These are phyloP conservation scores for Infundibulicybe gibba DNA, from an alignment of 768 basidiomycete genomes.

Conservation along the genomic window DNA sequence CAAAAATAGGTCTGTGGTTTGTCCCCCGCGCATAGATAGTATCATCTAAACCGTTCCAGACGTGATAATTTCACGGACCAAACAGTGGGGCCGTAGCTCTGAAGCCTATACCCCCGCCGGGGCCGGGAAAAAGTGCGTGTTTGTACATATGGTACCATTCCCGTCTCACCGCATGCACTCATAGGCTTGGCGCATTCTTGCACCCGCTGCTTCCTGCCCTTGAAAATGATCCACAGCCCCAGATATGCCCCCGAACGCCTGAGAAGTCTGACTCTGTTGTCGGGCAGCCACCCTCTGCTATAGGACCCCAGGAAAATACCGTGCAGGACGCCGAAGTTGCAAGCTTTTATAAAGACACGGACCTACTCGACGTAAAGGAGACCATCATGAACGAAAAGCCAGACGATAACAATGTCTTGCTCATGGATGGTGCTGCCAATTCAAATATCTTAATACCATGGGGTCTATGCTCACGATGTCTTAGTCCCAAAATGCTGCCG, in stretches of 20 bases:
- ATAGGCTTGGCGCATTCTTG: neutral
- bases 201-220: neutral
- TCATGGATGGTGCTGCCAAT: conserved; percentile 52
- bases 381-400: conserved; percentile 54
- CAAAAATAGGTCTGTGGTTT: conserved; percentile 44
- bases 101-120: conserved; percentile 22
- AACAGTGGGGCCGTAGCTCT: conserved; percentile 38
- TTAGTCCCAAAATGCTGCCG: conserved; percentile 54
- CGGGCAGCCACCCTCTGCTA: conserved; percentile 19
- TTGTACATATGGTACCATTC: neutral
- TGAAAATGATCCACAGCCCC: neutral
- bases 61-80: conserved; percentile 48
- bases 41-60: conserved; percentile 26
- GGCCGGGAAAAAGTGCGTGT: conserved; percentile 21
- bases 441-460: too few relatives aligned
- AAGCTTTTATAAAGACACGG: neutral
- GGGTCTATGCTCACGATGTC: conserved; percentile 3
- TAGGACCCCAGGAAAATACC: conserved; percentile 4
- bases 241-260: neutral
- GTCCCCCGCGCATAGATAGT: too few relatives aligned
- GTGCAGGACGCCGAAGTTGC: conserved; percentile 25
- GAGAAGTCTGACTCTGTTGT: conserved; percentile 6
- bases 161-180: too few relatives aligned
- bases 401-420: conserved; percentile 41
- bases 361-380: conserved; percentile 18